Evolutionary conservation across 129 eudicot species (phyloP), one percentile per base, ranked within the genome.

Genomic region (Pittosporum tobira): DNA sequence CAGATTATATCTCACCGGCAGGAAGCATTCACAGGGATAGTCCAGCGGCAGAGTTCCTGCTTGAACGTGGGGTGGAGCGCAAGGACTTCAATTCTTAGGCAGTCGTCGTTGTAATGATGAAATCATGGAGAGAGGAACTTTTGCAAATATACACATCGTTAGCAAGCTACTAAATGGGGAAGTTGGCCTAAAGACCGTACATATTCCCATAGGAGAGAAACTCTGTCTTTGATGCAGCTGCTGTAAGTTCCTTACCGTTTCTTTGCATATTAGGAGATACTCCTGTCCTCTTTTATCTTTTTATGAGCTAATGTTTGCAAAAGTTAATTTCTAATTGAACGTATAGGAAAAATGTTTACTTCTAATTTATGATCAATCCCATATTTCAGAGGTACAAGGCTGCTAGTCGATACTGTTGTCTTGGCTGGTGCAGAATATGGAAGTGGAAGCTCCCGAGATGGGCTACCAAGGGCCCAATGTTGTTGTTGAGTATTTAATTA

Each of bases 1-100:
- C 97, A 1, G 97, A 90, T 77, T 95, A 90, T 64, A 85, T 90
- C 28, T 90, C 97, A 23, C 97, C 97, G n/a, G 97, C 95, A 38
- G 95, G 97, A 69, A 90, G 82, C 73, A 90, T 90, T 63, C 86
- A 90, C 54, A 90, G 82, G 65, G 97, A 90, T 63, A 90, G 97
- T 51, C 97, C 97, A 25, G 97, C 97, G 45, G 97, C 95, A 48
- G 85, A 56, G 67, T 90, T 36, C 45, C 84, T 90, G 64, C 75
- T 80, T 66, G 88, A 90, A 22, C 82, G 79, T 49, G 87, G 82
- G 20, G 87, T 80, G 26, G 79, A 80, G 15, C 73, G 82, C 11
- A 80, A 38, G 76, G 82, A 80, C 62, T 80, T 80, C 63, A 80
- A 80, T 55, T 80, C 87, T 27, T 80, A 80, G 87, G 87, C 21